Evolutionary conservation across 2,329 filamentous ascomycete genomes (phyloP), one percentile per base, ranked within the genome.

Genomic region (Aspergillus ochraceoroseus): DNA sequence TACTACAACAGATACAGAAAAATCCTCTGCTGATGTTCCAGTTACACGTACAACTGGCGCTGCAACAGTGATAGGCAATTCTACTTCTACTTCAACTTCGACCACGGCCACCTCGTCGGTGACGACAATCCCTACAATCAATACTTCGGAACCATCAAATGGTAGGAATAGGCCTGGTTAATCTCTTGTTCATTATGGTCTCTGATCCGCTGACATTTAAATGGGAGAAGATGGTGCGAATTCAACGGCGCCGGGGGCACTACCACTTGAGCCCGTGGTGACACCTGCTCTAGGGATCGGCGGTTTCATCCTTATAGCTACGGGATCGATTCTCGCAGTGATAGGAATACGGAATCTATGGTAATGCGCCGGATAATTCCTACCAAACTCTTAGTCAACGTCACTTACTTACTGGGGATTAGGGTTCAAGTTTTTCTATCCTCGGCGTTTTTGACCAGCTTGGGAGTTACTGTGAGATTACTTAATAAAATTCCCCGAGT

Each of bases 261-360:
- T 95, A 12, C 90, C 90, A 0, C 68, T 95, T 22, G 56, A 76
- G 15, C 88, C 90, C 0, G 66, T 63, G 40, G 73, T 96, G 32
- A 95, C 87, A 2, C 88, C 90, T 2, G 87, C 82, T 27, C 81
- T 87, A 65, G 86, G 80, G 2, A 77, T 95, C 33, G 82, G 81
- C 22, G 90, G 89, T 15, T 77, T 82, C 13, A 70, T 95, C 34
- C 71, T 96, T 44, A 72, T 96, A 29, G 59, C 80, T 3, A 77
- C 81, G 6, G 90, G 90, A n/a, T 57, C 75, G 6, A 70, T 77
- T 5, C 83, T 92, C 58, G 75, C 79, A 5, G 65, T 95, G 13
- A 75, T 94, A 51, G 89, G 89, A 1, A 87, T 94, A 56, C 90
- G 87, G 64, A 87, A 87, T 56, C 75, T 76, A 62, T 82, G 77